Percentiles rank a stretch among this genome's conserved stretches.
phyloP scores from a whole-genome alignment of 2,329 filamentous ascomycete species.

The Dactylellina haptotyla region DNA sequence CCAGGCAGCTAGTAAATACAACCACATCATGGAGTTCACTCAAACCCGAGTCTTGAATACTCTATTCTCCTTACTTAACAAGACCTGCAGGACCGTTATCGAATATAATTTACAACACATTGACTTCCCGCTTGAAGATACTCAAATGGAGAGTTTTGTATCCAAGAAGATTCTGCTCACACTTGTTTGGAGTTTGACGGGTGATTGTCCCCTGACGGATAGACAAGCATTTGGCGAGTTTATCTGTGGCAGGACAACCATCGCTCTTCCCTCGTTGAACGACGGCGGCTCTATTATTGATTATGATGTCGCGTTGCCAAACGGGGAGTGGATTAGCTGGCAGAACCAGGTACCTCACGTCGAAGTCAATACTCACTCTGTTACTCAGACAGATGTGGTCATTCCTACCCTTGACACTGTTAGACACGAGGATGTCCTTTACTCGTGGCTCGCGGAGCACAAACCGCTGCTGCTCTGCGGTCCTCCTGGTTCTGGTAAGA shows the following conservation, averaged over 20 bases:
- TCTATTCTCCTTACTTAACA: conserved; percentile 93
- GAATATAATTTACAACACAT: conserved; percentile 95
- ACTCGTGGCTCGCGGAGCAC: conserved; percentile 98
- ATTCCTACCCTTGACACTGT: conserved; percentile 98
- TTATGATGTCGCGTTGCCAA: conserved; percentile 87
- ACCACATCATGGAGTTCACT: conserved; percentile 99
- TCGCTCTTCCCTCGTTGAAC: conserved; percentile 79
- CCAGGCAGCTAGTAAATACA: conserved; percentile 77
- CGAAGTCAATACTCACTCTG: conserved; percentile 97
- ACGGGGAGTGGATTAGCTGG: conserved; percentile 90
- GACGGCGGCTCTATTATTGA: conserved; percentile 91
- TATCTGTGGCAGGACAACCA: conserved; percentile 81
- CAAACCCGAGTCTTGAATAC: conserved; percentile 89
- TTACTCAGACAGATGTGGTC: conserved; percentile 97
- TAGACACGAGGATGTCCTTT: conserved; percentile 97
- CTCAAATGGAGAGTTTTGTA: conserved; percentile 87
- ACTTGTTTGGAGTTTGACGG: conserved; percentile 93
- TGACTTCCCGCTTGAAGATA: conserved; percentile 90
- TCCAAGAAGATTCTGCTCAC: conserved; percentile 94
- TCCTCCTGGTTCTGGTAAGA: conserved; percentile 98
- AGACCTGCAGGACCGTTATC: conserved; percentile 87
- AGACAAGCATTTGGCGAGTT: conserved; percentile 90
- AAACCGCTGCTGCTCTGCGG: conserved; percentile 96
- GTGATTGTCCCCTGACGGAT: conserved; percentile 88
- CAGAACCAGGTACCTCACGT: conserved; percentile 92